phyloP scores from a whole-genome alignment of 306 rosid genomes.

The Trifolium pratense region DNA sequence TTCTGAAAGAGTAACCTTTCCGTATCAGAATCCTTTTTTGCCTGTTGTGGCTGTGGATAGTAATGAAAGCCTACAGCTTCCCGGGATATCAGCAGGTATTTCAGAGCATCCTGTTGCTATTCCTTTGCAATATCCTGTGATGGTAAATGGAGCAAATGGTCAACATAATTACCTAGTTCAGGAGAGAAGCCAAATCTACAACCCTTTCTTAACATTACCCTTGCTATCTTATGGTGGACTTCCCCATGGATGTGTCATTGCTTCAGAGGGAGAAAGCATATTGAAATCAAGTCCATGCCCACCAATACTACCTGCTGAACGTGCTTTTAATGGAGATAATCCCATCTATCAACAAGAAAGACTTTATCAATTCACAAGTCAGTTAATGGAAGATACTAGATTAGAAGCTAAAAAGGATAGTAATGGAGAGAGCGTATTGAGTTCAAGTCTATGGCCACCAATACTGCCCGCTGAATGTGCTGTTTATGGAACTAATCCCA shows the following conservation, averaged over 20 bases:
- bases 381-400: constrained; percentile 45
- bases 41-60: constrained; percentile 50
- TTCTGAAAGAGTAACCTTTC: constrained; percentile 42
- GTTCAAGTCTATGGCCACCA: constrained; percentile 50
- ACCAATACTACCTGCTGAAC: constrained; percentile 40
- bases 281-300: constrained; percentile 49
- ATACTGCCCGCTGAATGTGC: constrained; percentile 37
- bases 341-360: constrained; percentile 37
- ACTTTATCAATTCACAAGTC: constrained; percentile 41
- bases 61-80: constrained; percentile 43
- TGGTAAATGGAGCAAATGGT: constrained; percentile 46
- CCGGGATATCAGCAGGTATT: constrained; percentile 47
- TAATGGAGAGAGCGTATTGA: constrained; percentile 35
- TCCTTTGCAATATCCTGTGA: constrained; percentile 53
- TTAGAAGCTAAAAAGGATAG: constrained; percentile 45
- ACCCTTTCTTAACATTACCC: constrained; percentile 55
- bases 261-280: constrained; percentile 50
- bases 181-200: constrained; percentile 56
- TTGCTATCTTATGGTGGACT: constrained; percentile 44
- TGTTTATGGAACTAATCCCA: constrained; percentile 38
- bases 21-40: constrained; percentile 52
- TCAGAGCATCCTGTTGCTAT: constrained; percentile 45
- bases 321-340: constrained; percentile 37
- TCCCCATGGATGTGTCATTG: constrained; percentile 39
- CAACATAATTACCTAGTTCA: constrained; percentile 49